These are phyloP conservation scores for Boletellus deceptivus DNA, from an alignment of 1,284 basidiomycete species.

Conservation along the genomic window DNA sequence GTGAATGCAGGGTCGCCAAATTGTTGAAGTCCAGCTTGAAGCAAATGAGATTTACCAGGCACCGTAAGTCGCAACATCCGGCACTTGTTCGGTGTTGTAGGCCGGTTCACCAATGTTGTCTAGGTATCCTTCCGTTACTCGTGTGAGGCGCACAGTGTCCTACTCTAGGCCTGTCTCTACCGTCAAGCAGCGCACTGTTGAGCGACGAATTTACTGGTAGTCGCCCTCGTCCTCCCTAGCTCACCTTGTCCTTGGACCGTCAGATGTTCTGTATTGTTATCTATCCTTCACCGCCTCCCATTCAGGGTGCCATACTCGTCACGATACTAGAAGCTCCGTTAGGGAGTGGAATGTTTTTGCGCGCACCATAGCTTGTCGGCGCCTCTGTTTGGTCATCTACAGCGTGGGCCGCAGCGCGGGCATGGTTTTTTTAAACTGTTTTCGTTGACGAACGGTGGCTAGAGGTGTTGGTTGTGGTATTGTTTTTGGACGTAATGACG, in stretches of 20 bases:
- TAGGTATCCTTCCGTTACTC: conserved; percentile 71
- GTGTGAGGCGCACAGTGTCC: conserved; percentile 65
- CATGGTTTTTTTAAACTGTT: conserved; percentile 10
- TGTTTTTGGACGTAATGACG: conserved; percentile 10
- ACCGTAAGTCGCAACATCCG: conserved; percentile 43
- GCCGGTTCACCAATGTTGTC: conserved; percentile 2
- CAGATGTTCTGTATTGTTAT: conserved; percentile 36
- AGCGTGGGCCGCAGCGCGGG: conserved; percentile 19
- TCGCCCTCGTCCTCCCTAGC: neutral
- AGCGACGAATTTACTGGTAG: conserved; percentile 73
- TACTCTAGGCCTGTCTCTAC: conserved; percentile 47
- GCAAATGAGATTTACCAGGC: conserved; percentile 63
- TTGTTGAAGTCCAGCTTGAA: conserved; percentile 77
- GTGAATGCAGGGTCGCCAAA: conserved; percentile 62
- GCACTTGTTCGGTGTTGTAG: neutral
- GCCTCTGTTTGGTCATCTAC: conserved; percentile 8
- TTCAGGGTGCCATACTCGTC: conserved; percentile 3
- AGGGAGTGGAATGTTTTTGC: conserved; percentile 17
- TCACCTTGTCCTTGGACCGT: conserved; percentile 15
- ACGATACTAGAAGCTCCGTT: conserved; percentile 16
- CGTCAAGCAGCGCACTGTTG: conserved; percentile 50
- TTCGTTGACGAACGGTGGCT: conserved; percentile 6
- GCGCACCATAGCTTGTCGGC: conserved; percentile 16
- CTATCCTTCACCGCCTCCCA: conserved; percentile 17
- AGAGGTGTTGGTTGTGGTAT: conserved; percentile 16